These are phyloP conservation scores for Ailanthus altissimus DNA, from an alignment of 345 rosid genomes.

Conservation along the genomic window DNA sequence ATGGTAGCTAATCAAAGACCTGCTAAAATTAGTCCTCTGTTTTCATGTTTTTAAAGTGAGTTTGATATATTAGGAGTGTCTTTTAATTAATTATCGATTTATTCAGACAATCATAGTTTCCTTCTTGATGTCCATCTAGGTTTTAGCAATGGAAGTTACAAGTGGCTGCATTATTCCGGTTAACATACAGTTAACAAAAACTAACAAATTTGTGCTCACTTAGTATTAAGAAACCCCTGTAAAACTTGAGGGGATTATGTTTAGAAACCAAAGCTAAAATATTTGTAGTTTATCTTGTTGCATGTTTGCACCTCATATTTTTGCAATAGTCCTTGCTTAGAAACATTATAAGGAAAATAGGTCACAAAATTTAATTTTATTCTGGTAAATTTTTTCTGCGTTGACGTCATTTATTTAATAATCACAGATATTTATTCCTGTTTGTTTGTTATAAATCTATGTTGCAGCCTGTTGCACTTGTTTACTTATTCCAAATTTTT, in stretches of 20 bases:
- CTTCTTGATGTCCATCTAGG: not conserved
- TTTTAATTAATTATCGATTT: not conserved
- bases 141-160: not conserved
- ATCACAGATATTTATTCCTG: not conserved
- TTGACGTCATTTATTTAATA: not conserved
- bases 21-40: not conserved
- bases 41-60: not conserved
- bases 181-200: not conserved
- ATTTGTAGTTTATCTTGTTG: not conserved
- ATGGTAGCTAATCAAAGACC: not conserved
- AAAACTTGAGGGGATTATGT: not conserved
- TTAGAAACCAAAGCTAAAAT: not conserved
- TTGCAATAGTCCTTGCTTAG: slow-evolving; percentile 7
- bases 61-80: not conserved
- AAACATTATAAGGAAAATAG: not conserved
- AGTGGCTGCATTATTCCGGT: not conserved
- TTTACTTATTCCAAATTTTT: not conserved
- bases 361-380: not conserved
- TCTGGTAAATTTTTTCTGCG: not conserved
- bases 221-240: not conserved
- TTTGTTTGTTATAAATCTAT: not conserved
- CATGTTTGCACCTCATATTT: not conserved
- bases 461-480: not conserved
- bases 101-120: not conserved
- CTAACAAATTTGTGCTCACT: not conserved